phyloP scores from a whole-genome alignment of 805 yeast genomes.

The Saturnispora saitoi region DNA sequence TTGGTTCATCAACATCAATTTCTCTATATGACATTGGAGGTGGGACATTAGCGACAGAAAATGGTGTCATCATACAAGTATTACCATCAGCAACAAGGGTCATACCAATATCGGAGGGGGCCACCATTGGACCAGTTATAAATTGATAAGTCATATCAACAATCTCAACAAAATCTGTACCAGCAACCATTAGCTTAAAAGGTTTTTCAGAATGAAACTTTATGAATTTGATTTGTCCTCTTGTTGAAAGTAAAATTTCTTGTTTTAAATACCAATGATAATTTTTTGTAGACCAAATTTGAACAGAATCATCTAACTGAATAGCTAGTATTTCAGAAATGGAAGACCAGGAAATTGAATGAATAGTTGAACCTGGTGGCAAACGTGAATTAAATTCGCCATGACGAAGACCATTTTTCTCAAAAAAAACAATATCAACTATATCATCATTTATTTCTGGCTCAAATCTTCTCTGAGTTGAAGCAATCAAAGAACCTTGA shows the following conservation, averaged over 20 bases:
- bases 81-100: constrained; percentile 74
- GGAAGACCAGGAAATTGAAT: constrained; percentile 66
- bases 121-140: constrained; percentile 56
- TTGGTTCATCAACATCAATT: constrained; percentile 43
- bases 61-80: constrained; percentile 67
- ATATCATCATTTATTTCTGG: constrained; percentile 36
- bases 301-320: constrained; percentile 52
- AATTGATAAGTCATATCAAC: constrained; percentile 59
- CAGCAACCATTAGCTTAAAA: constrained; percentile 60
- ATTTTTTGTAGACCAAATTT: constrained; percentile 84
- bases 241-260: constrained; percentile 39
- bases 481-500: constrained; percentile 78
- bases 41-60: constrained; percentile 80
- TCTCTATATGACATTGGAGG: constrained; percentile 84
- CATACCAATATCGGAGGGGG: constrained; percentile 71
- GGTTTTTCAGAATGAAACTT: constrained; percentile 92
- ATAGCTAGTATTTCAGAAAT: constrained; percentile 74
- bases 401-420: constrained; percentile 86
- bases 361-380: constrained; percentile 40
- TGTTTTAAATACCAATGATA: constrained; percentile 95
- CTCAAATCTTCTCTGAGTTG: constrained; percentile 59
- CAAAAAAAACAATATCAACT: constrained; percentile 67
- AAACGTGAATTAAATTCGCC: constrained; percentile 73
- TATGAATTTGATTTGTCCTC: constrained; percentile 33
- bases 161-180: constrained; percentile 43